Evolutionary conservation across 2,329 filamentous ascomycete genomes (phyloP).

Genomic region (Parasarocladium wereldwijsianum): DNA sequence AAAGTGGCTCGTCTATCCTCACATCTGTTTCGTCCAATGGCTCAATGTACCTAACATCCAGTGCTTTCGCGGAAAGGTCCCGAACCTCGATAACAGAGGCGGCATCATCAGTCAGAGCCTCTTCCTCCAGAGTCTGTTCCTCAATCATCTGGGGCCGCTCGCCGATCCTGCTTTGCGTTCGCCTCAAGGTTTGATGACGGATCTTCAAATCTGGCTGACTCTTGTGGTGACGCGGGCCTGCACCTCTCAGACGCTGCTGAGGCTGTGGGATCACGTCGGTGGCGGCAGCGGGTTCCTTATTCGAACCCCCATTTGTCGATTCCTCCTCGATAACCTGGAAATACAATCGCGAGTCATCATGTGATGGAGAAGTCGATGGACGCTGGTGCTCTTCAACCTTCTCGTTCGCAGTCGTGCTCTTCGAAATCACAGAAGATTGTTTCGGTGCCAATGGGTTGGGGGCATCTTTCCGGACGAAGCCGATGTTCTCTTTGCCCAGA

Average conservation of each 20-base stretch:
- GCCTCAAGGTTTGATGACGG: conserved; percentile 23
- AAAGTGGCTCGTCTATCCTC: neutral
- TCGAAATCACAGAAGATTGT: no score
- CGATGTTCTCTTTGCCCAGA: conserved; percentile 30
- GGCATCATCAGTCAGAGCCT: neutral
- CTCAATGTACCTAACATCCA: no score
- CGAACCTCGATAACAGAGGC: neutral
- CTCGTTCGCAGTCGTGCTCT: conserved; percentile 11
- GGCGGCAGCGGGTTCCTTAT: no score
- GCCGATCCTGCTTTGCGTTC: conserved; percentile 23
- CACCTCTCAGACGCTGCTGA: neutral
- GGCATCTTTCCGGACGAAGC: conserved; percentile 17
- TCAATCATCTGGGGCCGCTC: conserved; percentile 3
- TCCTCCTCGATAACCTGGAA: conserved; percentile 1
- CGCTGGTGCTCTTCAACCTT: conserved; percentile 8
- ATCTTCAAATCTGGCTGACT: conserved; percentile 37
- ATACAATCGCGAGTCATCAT: neutral
- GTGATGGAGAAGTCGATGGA: conserved; percentile 6
- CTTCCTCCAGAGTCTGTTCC: conserved; percentile 1
- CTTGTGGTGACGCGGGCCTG: conserved; percentile 30
- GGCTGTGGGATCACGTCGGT: neutral
- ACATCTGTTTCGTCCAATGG: no score
- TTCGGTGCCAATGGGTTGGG: conserved; percentile 21
- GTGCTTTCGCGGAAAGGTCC: no score
- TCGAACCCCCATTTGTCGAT: no score